Conservation (phyloP, 495 filamentous ascomycete genomes). For the Penicillium paradoxum region DNA sequence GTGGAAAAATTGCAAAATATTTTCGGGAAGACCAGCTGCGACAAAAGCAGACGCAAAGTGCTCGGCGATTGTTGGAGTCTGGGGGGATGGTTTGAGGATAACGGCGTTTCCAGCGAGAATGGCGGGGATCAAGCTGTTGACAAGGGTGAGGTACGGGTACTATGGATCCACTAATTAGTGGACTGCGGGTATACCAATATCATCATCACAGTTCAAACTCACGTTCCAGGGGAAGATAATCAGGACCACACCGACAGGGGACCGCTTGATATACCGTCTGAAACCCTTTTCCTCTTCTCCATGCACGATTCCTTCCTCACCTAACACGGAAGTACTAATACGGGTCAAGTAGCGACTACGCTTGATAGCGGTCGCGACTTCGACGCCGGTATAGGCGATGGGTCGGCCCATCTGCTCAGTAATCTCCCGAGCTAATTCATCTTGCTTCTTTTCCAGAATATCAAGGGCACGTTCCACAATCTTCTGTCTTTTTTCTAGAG, state of each 20-base stretch:
- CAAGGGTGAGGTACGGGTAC: constrained; percentile 89
- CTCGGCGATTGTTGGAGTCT: constrained; percentile 87
- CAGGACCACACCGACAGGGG: constrained; percentile 76
- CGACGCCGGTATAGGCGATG: constrained; percentile 75
- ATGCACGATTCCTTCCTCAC: constrained; percentile 46
- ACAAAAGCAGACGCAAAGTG: constrained; percentile 68
- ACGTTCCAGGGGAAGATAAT: constrained; percentile 96
- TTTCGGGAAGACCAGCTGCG: constrained; percentile 70
- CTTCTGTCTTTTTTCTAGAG: constrained; percentile 61
- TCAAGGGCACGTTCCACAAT: constrained; percentile 73
- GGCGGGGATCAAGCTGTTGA: constrained; percentile 87
- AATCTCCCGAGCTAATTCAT: constrained; percentile 77
- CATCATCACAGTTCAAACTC: constrained; percentile 27
- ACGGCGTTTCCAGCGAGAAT: constrained; percentile 82
- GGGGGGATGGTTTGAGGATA: constrained; percentile 88
- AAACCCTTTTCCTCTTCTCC: constrained; percentile 82
- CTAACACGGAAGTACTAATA: constrained; percentile 65
- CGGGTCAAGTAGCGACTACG: constrained; percentile 77
- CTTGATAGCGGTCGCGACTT: constrained; percentile 75
- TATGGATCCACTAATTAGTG: constrained; percentile 25
- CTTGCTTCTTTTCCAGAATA: constrained; percentile 60
- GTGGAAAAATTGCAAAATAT: constrained; percentile 87
- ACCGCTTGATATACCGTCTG: constrained; percentile 80
- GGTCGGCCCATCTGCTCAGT: constrained; percentile 94
- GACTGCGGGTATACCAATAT: constrained; percentile 4